These are phyloP conservation scores for Pleurostoma richardsiae DNA, from an alignment of 2,329 filamentous ascomycete species.

Conservation along the genomic window DNA sequence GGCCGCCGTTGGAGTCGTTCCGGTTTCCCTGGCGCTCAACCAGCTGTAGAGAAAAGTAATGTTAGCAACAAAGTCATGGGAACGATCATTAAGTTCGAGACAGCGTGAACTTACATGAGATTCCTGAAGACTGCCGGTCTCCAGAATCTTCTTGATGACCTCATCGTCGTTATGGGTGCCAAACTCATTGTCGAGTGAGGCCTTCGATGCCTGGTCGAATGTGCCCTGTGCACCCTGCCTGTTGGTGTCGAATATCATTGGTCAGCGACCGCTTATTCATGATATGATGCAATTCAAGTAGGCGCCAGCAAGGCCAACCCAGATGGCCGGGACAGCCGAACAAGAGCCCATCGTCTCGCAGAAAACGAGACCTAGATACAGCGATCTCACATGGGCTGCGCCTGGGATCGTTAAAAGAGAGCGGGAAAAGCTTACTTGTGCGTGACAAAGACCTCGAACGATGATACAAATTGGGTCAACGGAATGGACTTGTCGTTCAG, in stretches of 20 bases:
- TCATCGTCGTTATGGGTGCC: conserved; percentile 76
- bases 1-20: conserved; percentile 44
- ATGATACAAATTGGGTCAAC: conserved; percentile 76
- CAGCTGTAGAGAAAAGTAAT: conserved; percentile 30
- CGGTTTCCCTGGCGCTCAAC: conserved; percentile 45
- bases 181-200: conserved; percentile 78
- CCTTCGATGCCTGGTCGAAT: conserved; percentile 70
- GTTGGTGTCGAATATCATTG: conserved; percentile 1
- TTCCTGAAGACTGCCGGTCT: conserved; percentile 67
- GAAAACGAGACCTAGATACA: too few relatives aligned
- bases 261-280: neutral
- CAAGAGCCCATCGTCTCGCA: too few relatives aligned
- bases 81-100: neutral
- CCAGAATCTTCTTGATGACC: conserved; percentile 74
- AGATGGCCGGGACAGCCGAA: too few relatives aligned
- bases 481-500: conserved; percentile 72
- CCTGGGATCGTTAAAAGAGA: neutral
- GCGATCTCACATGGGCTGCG: too few relatives aligned
- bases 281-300: neutral
- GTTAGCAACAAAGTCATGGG: conserved; percentile 5
- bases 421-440: conserved; percentile 64
- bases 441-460: conserved; percentile 86
- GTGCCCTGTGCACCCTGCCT: conserved; percentile 85
- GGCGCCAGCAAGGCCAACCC: neutral
- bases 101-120: conserved; percentile 35